These are phyloP conservation scores for Rhodotorula taiwanensis DNA, from an alignment of 768 basidiomycete genomes.

Conservation along the genomic window DNA sequence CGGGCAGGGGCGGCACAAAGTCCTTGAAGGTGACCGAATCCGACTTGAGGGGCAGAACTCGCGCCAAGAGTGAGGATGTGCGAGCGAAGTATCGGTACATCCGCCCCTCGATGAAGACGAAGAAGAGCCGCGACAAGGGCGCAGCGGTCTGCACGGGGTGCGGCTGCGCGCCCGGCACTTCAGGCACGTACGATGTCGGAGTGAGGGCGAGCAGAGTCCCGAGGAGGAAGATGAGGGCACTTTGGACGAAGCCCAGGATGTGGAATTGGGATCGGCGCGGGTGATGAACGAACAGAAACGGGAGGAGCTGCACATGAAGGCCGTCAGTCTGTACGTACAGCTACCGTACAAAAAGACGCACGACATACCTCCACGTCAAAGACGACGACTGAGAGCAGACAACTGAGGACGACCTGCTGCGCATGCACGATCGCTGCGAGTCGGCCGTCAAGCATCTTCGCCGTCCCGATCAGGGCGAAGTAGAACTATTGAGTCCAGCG, in stretches of 20 bases:
- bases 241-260: not conserved
- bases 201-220: slow-evolving; percentile 1
- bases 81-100: slow-evolving; percentile 18
- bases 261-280: not conserved
- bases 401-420: slow-evolving; percentile 11
- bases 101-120: slow-evolving; percentile 24
- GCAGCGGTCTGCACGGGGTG: slow-evolving; percentile 31
- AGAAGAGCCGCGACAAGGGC: slow-evolving; percentile 24
- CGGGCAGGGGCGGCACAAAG: slow-evolving; percentile 18
- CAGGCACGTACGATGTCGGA: not conserved
- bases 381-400: not conserved
- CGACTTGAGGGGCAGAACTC: not conserved
- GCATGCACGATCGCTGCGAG: not conserved
- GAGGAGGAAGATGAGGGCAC: not conserved
- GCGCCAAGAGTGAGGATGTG: not conserved
- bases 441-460: not conserved
- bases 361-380: slow-evolving; percentile 2
- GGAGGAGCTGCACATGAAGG: slow-evolving; percentile 20
- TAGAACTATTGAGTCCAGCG: not conserved
- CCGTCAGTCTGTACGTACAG: too few species aligned
- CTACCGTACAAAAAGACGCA: too few species aligned
- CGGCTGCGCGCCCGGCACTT: not conserved
- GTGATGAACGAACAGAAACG: slow-evolving; percentile 20
- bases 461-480: slow-evolving; percentile 1
- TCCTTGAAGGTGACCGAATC: not conserved